Conservation (phyloP, 345 rosid species). For the Excoecaria agallocha region DNA sequence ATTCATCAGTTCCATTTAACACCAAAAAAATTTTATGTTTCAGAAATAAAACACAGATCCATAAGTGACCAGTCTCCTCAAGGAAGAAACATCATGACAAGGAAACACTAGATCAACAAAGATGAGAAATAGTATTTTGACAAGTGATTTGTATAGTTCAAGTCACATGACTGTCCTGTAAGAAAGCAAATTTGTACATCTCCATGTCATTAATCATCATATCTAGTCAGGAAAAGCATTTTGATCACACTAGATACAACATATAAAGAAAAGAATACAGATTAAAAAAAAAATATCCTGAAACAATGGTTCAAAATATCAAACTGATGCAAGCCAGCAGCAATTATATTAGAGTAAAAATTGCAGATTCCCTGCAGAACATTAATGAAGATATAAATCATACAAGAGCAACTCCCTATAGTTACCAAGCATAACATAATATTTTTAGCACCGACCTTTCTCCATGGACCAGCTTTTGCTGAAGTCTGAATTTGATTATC, state of each 20-base stretch:
- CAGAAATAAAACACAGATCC: background rate
- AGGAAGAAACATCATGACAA: background rate
- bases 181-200: background rate
- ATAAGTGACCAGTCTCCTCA: background rate
- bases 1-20: background rate
- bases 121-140: background rate
- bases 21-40: background rate
- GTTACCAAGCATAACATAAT: conserved; percentile 3
- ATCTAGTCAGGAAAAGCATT: background rate
- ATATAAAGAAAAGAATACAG: background rate
- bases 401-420: background rate
- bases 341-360: background rate
- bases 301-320: too few relatives aligned
- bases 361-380: background rate
- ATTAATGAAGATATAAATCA: background rate
- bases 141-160: background rate
- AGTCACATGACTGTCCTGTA: background rate
- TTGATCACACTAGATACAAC: background rate
- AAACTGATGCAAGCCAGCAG: background rate
- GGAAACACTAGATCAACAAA: background rate
- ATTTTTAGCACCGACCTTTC: conserved; percentile 29
- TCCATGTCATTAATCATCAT: background rate
- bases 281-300: too few relatives aligned
- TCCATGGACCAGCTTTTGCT: conserved; percentile 36
- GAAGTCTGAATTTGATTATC: conserved; percentile 29